Percentiles rank a stretch among this genome's conserved stretches.
Conservation (phyloP, 331 rosid species). For the Pyrus hybrid region DNA sequence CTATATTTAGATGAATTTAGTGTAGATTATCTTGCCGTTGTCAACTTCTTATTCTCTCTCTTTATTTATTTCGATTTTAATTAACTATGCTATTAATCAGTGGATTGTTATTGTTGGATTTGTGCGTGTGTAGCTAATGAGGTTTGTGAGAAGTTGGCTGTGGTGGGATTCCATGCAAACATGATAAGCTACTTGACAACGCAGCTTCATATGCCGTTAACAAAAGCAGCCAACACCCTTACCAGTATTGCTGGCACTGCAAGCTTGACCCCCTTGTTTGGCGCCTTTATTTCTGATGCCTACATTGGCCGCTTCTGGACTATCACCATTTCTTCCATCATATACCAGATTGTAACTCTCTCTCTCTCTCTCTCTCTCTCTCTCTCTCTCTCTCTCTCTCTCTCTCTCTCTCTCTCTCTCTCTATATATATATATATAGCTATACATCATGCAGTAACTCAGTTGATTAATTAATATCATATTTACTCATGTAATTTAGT, state of each 20-base stretch:
- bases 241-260: constrained; percentile 81
- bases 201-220: constrained; percentile 76
- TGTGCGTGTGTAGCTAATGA: constrained; percentile 51
- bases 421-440: not conserved
- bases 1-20: not conserved
- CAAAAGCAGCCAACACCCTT: constrained; percentile 84
- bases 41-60: too few relatives aligned
- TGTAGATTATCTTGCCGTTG: not conserved
- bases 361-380: not conserved
- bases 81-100: not conserved
- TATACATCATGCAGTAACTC: too few relatives aligned
- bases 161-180: constrained; percentile 75
- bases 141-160: constrained; percentile 78
- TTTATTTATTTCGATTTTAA: not conserved
- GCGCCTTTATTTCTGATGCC: constrained; percentile 79
- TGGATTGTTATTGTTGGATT: not conserved
- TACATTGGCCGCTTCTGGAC: constrained; percentile 80
- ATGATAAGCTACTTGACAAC: constrained; percentile 85
- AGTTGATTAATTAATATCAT: too few relatives aligned
- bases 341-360: constrained; percentile 55
- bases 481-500: too few relatives aligned
- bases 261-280: constrained; percentile 83
- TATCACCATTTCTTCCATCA: constrained; percentile 54
- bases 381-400: not conserved
- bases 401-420: not conserved